Evolutionary conservation across 2,329 filamentous ascomycete genomes (phyloP), one percentile per base, ranked within the genome.

Genomic region (Polychaeton citri): DNA sequence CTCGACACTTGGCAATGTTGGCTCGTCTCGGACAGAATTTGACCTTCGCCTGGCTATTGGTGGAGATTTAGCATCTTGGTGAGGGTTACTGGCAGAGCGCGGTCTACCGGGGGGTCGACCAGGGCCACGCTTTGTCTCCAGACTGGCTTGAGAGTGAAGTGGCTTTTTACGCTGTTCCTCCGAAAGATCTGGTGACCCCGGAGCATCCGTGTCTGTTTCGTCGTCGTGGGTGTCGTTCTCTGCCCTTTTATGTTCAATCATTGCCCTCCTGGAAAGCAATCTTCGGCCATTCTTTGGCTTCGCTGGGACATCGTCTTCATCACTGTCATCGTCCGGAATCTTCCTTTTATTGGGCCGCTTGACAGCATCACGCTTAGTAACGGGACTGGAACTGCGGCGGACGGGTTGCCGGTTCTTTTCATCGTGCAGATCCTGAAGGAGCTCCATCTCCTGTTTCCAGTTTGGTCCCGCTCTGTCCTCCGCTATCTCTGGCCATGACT

Each of bases 401-500:
- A 10, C 42, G 43, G 26, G 40, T 43, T 35, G 26, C 24, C 21
- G 34, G 34, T 38, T 38, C 39, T 33, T 26, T 19, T 72, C 71
- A 38, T 86, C 79, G 45, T 77, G 86, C 3, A 81, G 74, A 26
- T 77, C 71, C 55, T 87, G 87, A 33, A 98, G 60, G 37, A 92
- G 65, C 30, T 85, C 74, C 44, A 81, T 78, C 56, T 98, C 90
- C 42, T 88, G 78, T 54, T 88, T 79, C 85, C 87, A 95, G 41
- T 84, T 81, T 6, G 87, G 83, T 0, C 90, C 88, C 45, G 78
- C 77, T 28, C 85, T 76, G 33, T 84, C 77, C 48, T 80, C 74
- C 2, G 90, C 85, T 42, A 96, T 77, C 44, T 98, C 86, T 50
- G 76, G 81, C 57, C 96, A 98, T 0, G 82, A 79, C 48, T 82